phyloP scores from a whole-genome alignment of 371 early-diverging fungal species.

The Syncephalastrum monosporum region DNA sequence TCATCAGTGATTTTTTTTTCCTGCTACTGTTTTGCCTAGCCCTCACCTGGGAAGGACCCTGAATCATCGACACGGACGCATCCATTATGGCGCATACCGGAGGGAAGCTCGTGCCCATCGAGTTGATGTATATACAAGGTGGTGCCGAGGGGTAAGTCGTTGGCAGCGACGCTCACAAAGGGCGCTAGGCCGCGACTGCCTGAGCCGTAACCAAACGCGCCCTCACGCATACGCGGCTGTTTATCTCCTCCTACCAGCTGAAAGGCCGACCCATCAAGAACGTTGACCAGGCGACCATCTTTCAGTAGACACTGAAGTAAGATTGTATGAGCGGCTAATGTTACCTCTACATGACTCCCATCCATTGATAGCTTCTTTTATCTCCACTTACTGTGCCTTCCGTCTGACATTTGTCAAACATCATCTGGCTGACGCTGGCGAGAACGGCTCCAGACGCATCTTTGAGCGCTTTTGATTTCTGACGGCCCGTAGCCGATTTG shows the following conservation, averaged over 20 bases:
- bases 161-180: slow-evolving; percentile 35
- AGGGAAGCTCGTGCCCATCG: slow-evolving; percentile 24
- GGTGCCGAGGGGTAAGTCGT: slow-evolving; percentile 30
- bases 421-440: slow-evolving; percentile 16
- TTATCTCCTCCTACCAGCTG: slow-evolving; percentile 17
- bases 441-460: slow-evolving; percentile 10
- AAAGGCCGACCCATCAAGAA: background rate
- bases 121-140: slow-evolving; percentile 28
- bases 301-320: slow-evolving; percentile 25
- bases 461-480: background rate
- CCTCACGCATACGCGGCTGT: slow-evolving; percentile 1
- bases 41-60: slow-evolving; percentile 29
- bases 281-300: slow-evolving; percentile 29
- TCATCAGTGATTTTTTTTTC: background rate
- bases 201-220: slow-evolving; percentile 36
- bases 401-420: slow-evolving; percentile 28
- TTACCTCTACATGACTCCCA: too few relatives aligned
- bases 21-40: background rate
- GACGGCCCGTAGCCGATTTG: slow-evolving; percentile 5
- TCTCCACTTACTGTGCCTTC: slow-evolving; percentile 32
- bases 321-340: too few relatives aligned
- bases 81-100: slow-evolving; percentile 31
- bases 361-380: too few relatives aligned
- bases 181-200: slow-evolving; percentile 29
- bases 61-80: slow-evolving; percentile 44